Evolutionary conservation across 331 rosid genomes (phyloP), one percentile per base, ranked within the genome.

Genomic region (Acacia concinna): DNA sequence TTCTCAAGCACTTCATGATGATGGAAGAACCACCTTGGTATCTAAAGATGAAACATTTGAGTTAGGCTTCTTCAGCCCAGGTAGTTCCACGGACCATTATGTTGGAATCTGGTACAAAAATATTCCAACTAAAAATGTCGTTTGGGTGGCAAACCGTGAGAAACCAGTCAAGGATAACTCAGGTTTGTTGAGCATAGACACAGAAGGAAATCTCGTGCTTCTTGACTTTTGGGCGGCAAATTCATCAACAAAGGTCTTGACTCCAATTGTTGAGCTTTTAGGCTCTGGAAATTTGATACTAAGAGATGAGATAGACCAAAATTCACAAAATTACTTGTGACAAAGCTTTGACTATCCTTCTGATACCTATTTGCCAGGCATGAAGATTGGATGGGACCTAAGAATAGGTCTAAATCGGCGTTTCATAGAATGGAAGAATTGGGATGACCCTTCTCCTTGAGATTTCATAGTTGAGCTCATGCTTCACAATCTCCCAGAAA

Each of bases 31-130:
- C 54, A 47, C 54, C 54, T 17, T 49, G 37, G 74, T 82, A 23
- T 81, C 88, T 6, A 30, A 21, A 30, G 44, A 67, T 34, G 90
- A 77, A 35, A 78, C 14, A 37, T 89, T 85, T n/a, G 84, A 74
- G 28, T 51, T 88, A 57, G 92, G 89, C 52, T 90, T 90, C 85
- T 88, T 86, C 74, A 77, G 67, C 68, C 88, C 83, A 49, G 78
- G 81, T 35, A 72, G 18, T 2, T 47, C 84, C 15, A 49, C 7
- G 0, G 35, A 67, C 46, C 81, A 75, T 13, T 84, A 65, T 63
- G 30, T 88, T 57, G 92, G 88, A 71, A 82, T 86, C 3, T 86
- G 92, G 90, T 25, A 17, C 40, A 27, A 47, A 21, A 49, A 80
- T 1, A 81, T 77, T 49, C 72, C 77, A 18, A 15, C 14, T 1